Conservation (phyloP, 176 grass and related monocot genomes). For the Aegilops bicornis region DNA sequence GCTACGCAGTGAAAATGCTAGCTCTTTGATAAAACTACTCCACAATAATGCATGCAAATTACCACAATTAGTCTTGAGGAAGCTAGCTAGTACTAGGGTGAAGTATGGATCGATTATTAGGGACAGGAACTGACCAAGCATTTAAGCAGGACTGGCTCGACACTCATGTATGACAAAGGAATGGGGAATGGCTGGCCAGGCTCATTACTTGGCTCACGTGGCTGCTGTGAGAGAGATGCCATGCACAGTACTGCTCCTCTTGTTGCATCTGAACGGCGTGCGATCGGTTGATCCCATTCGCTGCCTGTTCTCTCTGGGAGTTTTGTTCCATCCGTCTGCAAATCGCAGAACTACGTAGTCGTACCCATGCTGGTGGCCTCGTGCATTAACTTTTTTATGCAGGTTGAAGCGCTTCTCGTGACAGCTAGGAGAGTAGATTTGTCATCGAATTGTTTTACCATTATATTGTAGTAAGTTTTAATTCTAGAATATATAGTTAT, state of each 20-base stretch:
- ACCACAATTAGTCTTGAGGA: neutral
- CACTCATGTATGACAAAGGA: constrained; percentile 25
- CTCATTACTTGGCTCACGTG: constrained; percentile 48
- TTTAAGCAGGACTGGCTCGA: constrained; percentile 32
- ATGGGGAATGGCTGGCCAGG: constrained; percentile 24
- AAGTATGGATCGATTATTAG: neutral
- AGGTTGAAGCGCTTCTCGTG: neutral
- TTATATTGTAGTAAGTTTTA: too few species aligned
- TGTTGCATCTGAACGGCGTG: neutral
- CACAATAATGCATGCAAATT: neutral
- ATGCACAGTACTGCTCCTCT: neutral
- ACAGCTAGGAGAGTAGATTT: neutral
- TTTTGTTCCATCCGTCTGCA: constrained; percentile 27
- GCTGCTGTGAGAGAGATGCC: constrained; percentile 29
- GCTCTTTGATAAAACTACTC: neutral
- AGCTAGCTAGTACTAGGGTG: neutral
- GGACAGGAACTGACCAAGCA: constrained; percentile 37
- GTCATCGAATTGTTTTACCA: neutral
- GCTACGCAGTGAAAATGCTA: neutral
- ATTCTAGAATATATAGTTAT: neutral
- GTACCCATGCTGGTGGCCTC: neutral
- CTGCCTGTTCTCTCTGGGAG: constrained; percentile 25
- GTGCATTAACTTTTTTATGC: neutral
- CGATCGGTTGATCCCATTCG: constrained; percentile 12
- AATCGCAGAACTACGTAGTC: neutral